Evolutionary conservation across 768 basidiomycete species (phyloP), one percentile per base, ranked within the genome.

Genomic region (Hygrocybe coccinea): DNA sequence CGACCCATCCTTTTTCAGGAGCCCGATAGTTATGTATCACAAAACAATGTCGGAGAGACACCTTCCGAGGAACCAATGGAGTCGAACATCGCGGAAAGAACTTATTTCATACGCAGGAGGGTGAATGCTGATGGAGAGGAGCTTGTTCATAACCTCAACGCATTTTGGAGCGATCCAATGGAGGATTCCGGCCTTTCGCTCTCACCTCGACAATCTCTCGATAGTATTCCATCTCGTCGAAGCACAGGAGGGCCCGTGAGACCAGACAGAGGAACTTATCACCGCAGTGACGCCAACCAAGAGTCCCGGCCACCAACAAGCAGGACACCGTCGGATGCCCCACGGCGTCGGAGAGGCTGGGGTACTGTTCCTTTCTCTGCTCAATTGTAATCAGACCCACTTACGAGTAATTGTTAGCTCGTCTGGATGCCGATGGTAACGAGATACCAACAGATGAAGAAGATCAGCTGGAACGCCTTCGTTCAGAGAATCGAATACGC

Each of bases 391-490:
- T 14, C 34, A 56, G 44, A 43, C 34, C 7, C 52, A 29, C 38
- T 44, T 22, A 49, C 33, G 17, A n/a, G 22, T 43, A 34, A 39
- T 36, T 22, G 22, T 17, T 46, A 79, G 79, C 76, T 35, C 76
- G 78, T 36, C 73, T 81, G 46, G 78, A 81, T 65, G 61, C 76
- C 2, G 82, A 86, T 62, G 85, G 86, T 0, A 80, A 86, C 57
- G 83, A 85, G 63, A 78, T 86, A 54, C 73, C 82, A 2, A 76
- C 78, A 0, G 82, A 82, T 17, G 83, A 83, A 61, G 84, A 86
- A 57, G 79, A 80, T 58, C 79, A 81, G 50, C 71, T 84, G 15
- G 83, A 85, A 56, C 78, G 81, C 29, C 67, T 73, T 25, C 77
- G 80, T 35, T 69, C 80, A 0, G 79, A 51, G 48, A 71, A 76